Conservation (phyloP, 371 early-diverging fungal genomes). For the Cokeromyces recurvatus region DNA sequence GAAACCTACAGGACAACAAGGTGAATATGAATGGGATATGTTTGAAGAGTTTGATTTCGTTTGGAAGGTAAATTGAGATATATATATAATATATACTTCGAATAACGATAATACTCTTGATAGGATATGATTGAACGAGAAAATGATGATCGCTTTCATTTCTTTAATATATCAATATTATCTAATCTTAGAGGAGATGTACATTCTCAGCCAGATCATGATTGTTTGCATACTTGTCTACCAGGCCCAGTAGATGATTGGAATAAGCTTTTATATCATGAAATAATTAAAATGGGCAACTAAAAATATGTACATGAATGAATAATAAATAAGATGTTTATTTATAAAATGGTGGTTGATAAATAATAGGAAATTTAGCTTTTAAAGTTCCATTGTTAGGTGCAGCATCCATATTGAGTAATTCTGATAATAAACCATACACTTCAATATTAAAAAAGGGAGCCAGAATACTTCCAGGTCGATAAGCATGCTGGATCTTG, state of each 20-base stretch:
- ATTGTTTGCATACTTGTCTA: slow-evolving; percentile 24
- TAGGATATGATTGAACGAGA: slow-evolving; percentile 17
- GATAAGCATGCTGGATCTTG: slow-evolving; percentile 36
- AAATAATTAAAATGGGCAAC: slow-evolving; percentile 18
- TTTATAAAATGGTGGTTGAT: slow-evolving; percentile 14
- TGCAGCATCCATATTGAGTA: slow-evolving; percentile 59
- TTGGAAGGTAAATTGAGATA: too few relatives aligned
- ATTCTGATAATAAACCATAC: slow-evolving; percentile 61
- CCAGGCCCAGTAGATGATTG: slow-evolving; percentile 27
- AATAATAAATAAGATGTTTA: not conserved
- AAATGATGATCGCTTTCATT: slow-evolving; percentile 22
- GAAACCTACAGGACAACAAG: slow-evolving; percentile 17
- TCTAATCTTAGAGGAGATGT: slow-evolving; percentile 32
- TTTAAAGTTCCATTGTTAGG: slow-evolving; percentile 67
- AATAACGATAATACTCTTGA: too few relatives aligned
- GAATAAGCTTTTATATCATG: slow-evolving; percentile 34
- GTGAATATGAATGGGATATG: slow-evolving; percentile 43
- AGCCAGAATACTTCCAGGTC: slow-evolving; percentile 29
- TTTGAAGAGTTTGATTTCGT: slow-evolving; percentile 26
- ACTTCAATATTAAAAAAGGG: slow-evolving; percentile 74
- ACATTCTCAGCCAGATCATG: not conserved
- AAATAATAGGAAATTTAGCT: slow-evolving; percentile 18
- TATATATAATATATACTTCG: slow-evolving; percentile 7
- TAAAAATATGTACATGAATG: slow-evolving; percentile 7
- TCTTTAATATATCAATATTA: slow-evolving; percentile 31